Evolutionary conservation across 1,139 yeast species (phyloP).

Genomic region (Meyerozyma sp.): DNA sequence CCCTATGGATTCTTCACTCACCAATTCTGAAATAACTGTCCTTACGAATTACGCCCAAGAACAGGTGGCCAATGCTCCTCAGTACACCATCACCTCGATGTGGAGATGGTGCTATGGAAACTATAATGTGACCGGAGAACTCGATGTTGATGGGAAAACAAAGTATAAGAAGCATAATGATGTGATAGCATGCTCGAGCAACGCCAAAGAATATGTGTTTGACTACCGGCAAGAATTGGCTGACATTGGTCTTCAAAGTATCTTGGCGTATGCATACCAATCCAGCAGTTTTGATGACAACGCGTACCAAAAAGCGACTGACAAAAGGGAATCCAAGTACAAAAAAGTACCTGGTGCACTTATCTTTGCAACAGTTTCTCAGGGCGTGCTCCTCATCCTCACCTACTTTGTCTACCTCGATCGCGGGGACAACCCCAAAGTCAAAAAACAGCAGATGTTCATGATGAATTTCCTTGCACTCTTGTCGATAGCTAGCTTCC

Average conservation of each 20-base stretch:
- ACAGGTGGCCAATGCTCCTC: slow-evolving; percentile 49
- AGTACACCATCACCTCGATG: slow-evolving; percentile 37
- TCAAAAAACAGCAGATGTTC: slow-evolving; percentile 21
- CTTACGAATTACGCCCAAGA: slow-evolving; percentile 42
- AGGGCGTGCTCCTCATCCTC: slow-evolving; percentile 21
- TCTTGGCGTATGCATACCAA: slow-evolving; percentile 44
- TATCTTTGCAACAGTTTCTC: slow-evolving; percentile 19
- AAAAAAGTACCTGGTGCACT: slow-evolving; percentile 21
- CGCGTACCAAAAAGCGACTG: slow-evolving; percentile 15
- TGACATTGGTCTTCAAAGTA: slow-evolving; percentile 34
- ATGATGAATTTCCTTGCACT: slow-evolving; percentile 27
- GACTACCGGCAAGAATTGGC: slow-evolving; percentile 42
- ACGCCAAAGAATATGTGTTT: slow-evolving; percentile 21
- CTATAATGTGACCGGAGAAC: slow-evolving; percentile 22
- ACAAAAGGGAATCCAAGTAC: slow-evolving; percentile 13
- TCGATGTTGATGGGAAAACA: slow-evolving; percentile 10
- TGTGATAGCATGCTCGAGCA: slow-evolving; percentile 16
- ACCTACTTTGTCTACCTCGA: slow-evolving; percentile 30
- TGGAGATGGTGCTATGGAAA: slow-evolving; percentile 46
- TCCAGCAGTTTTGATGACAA: slow-evolving; percentile 13
- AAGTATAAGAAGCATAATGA: slow-evolving; percentile 14
- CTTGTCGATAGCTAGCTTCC: slow-evolving; percentile 28
- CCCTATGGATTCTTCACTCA: slow-evolving; percentile 34
- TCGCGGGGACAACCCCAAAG: slow-evolving; percentile 25
- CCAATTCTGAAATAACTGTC: slow-evolving; percentile 47